phyloP scores from a whole-genome alignment of 768 basidiomycete genomes.

The Melanogaster broomeanus region DNA sequence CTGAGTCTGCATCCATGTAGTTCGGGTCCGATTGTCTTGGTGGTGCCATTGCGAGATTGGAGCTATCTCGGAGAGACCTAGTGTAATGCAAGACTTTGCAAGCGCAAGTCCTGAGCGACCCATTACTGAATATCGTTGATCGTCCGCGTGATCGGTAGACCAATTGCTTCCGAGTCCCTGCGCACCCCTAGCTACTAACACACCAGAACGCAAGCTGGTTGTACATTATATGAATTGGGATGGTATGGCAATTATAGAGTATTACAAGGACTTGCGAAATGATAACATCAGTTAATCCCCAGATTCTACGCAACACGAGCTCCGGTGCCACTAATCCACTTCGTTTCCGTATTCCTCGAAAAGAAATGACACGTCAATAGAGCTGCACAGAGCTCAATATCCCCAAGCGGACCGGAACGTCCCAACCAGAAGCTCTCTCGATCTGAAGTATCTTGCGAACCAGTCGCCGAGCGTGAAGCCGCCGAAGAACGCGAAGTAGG shows the following conservation, averaged over 20 bases:
- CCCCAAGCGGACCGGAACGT: conserved; percentile 30
- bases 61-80: background rate
- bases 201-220: background rate
- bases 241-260: too few species aligned
- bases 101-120: too few species aligned
- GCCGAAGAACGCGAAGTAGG: conserved; percentile 43
- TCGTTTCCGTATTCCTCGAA: too few species aligned
- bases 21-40: conserved; percentile 27
- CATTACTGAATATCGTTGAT: too few species aligned
- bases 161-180: background rate
- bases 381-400: conserved; percentile 19
- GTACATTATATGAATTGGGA: too few species aligned
- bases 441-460: conserved; percentile 43
- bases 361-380: too few species aligned
- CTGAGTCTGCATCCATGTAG: conserved; percentile 63
- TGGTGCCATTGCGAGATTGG: conserved; percentile 23
- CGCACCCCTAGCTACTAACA: too few species aligned
- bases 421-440: conserved; percentile 29
- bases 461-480: conserved; percentile 48
- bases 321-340: too few species aligned
- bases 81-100: background rate
- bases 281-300: too few species aligned
- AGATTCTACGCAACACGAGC: too few species aligned
- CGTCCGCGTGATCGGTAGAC: too few species aligned
- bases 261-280: too few species aligned